These are phyloP conservation scores for Saccharomyces pastorianus DNA, from an alignment of 1,139 yeast genomes.

Conservation along the genomic window DNA sequence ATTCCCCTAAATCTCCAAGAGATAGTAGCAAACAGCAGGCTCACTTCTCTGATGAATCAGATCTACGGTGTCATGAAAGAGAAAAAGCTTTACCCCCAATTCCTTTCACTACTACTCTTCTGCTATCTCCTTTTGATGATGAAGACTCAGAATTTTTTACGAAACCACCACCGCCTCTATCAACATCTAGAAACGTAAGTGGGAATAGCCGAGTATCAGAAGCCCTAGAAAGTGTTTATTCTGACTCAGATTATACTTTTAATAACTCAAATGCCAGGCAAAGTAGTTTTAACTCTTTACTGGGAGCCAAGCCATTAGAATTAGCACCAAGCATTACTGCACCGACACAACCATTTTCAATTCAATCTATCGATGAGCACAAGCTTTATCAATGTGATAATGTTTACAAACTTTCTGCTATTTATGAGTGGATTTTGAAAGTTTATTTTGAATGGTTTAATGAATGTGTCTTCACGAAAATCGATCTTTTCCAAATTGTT, in stretches of 20 bases:
- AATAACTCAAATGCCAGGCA: slow-evolving; percentile 27
- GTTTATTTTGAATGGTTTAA: slow-evolving; percentile 36
- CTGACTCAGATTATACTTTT: slow-evolving; percentile 30
- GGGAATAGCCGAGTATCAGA: slow-evolving; percentile 23
- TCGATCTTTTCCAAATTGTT: slow-evolving; percentile 52
- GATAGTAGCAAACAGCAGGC: not conserved
- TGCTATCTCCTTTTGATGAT: not conserved
- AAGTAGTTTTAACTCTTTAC: slow-evolving; percentile 27
- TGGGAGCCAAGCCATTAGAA: slow-evolving; percentile 37
- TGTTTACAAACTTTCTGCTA: slow-evolving; percentile 43
- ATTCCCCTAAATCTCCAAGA: not conserved
- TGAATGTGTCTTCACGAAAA: slow-evolving; percentile 37
- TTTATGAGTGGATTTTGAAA: slow-evolving; percentile 45
- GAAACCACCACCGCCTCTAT: slow-evolving; percentile 16
- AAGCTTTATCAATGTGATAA: slow-evolving; percentile 44
- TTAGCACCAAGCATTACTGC: slow-evolving; percentile 44
- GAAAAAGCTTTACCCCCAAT: not conserved
- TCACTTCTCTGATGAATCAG: not conserved
- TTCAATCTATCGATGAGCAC: slow-evolving; percentile 41
- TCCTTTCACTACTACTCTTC: slow-evolving; percentile 6
- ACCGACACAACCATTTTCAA: slow-evolving; percentile 51
- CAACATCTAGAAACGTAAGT: slow-evolving; percentile 18
- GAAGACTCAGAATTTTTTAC: slow-evolving; percentile 9
- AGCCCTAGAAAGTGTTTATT: slow-evolving; percentile 27
- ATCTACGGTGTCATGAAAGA: not conserved